These are phyloP conservation scores for Talaromyces trachyspermus DNA, from an alignment of 495 filamentous ascomycete genomes.

Conservation along the genomic window DNA sequence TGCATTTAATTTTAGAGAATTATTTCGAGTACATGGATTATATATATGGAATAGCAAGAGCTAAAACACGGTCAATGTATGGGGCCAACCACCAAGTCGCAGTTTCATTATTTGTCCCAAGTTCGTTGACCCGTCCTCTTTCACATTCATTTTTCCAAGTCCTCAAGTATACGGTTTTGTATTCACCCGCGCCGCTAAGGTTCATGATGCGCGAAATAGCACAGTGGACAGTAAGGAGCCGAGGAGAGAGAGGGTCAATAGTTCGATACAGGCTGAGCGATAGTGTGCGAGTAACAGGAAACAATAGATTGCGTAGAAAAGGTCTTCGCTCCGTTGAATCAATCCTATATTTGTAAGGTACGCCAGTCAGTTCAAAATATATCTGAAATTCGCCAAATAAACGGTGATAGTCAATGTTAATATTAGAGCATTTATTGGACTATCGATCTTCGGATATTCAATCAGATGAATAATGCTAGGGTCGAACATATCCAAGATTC, in stretches of 20 bases:
- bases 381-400: conserved; percentile 21
- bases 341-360: conserved; percentile 20
- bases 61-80: conserved; percentile 16
- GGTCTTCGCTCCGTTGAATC: conserved; percentile 13
- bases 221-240: conserved; percentile 26
- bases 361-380: conserved; percentile 17
- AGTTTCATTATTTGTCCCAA: conserved; percentile 9
- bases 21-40: neutral
- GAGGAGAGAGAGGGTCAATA: conserved; percentile 19
- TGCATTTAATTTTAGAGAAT: neutral
- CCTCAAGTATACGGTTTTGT: conserved; percentile 25
- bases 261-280: conserved; percentile 18
- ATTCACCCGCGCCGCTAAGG: conserved; percentile 26
- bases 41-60: conserved; percentile 1
- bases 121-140: conserved; percentile 17
- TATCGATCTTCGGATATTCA: conserved; percentile 8
- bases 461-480: conserved; percentile 14
- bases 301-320: conserved; percentile 19
- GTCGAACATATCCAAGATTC: conserved; percentile 18
- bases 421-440: conserved; percentile 14
- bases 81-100: conserved; percentile 19
- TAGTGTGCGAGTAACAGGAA: conserved; percentile 21
- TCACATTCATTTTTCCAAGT: conserved; percentile 22
- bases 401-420: conserved; percentile 19
- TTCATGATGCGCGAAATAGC: conserved; percentile 27